Evolutionary conservation across 768 basidiomycete genomes (phyloP).

Genomic region (Lactarius quietus): DNA sequence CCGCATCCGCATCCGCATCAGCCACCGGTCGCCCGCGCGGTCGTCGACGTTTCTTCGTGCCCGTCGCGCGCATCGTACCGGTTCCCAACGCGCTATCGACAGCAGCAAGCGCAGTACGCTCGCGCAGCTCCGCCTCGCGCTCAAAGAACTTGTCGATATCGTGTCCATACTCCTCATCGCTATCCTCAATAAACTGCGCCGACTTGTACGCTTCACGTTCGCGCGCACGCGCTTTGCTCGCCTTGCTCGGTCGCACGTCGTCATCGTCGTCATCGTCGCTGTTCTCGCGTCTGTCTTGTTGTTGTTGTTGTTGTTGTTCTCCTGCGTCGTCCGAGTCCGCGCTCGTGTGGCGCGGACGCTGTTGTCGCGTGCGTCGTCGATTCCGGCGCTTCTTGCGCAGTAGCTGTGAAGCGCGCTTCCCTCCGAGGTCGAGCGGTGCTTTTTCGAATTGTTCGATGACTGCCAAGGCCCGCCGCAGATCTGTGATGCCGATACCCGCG

Average conservation of each 20-base stretch:
- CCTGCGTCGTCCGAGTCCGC: constrained; percentile 39
- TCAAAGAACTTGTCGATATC: constrained; percentile 81
- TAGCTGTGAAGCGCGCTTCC: constrained; percentile 69
- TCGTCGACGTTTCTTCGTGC: constrained; percentile 57
- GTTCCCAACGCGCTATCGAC: constrained; percentile 41
- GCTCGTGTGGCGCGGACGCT: constrained; percentile 48
- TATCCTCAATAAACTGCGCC: constrained; percentile 89
- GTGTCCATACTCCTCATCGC: constrained; percentile 70
- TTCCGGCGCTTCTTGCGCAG: constrained; percentile 55
- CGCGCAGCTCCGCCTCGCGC: constrained; percentile 61
- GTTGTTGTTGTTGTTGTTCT: no score
- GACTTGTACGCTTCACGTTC: constrained; percentile 80
- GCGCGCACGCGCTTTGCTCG: constrained; percentile 56
- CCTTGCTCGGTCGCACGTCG: constrained; percentile 38
- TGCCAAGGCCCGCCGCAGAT: constrained; percentile 62
- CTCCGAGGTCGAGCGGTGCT: constrained; percentile 75
- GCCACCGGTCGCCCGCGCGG: constrained; percentile 41
- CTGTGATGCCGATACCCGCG: constrained; percentile 57
- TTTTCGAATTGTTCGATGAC: constrained; percentile 83
- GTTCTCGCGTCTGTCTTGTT: no score
- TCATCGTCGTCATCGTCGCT: constrained; percentile 30
- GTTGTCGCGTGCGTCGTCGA: constrained; percentile 48
- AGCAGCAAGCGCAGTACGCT: constrained; percentile 42
- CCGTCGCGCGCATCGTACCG: constrained; percentile 46
- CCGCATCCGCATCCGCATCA: constrained; percentile 7